Evolutionary conservation across 495 filamentous ascomycete genomes (phyloP).

Genomic region (Neurospora sp.): DNA sequence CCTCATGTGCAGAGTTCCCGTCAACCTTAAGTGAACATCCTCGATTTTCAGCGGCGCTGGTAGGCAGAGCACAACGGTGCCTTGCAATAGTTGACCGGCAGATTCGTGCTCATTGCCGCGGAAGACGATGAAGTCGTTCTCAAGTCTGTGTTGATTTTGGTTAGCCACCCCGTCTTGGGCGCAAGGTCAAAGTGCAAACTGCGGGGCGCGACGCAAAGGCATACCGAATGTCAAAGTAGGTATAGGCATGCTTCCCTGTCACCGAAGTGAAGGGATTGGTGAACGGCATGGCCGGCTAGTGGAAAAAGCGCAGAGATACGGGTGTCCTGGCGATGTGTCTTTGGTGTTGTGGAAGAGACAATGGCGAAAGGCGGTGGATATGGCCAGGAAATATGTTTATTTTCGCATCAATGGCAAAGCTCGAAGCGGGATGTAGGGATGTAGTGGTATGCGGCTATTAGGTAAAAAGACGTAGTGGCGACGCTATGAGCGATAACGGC

Average conservation of each 20-base stretch:
- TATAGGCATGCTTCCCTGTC: constrained; percentile 29
- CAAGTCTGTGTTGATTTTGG: constrained; percentile 43
- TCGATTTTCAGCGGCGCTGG: constrained; percentile 59
- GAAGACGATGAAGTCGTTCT: constrained; percentile 70
- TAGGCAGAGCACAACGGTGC: constrained; percentile 66
- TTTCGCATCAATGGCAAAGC: background rate
- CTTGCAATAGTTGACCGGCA: constrained; percentile 62
- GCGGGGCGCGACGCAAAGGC: constrained; percentile 4
- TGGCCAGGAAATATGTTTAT: background rate
- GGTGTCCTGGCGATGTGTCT: background rate
- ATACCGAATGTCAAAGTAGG: constrained; percentile 47
- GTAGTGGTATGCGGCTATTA: background rate
- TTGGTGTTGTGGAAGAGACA: background rate
- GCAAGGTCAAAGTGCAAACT: background rate
- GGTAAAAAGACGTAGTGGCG: background rate
- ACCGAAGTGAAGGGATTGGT: constrained; percentile 40
- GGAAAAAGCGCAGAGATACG: background rate
- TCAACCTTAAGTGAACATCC: constrained; percentile 60
- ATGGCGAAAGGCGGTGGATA: background rate
- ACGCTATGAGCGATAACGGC: background rate
- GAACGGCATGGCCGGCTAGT: constrained; percentile 31
- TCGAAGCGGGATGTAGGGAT: background rate
- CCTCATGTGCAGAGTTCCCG: constrained; percentile 59
- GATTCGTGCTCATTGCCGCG: constrained; percentile 68
- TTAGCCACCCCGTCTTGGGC: background rate